Base-by-base conservation (phyloP, 2,329 filamentous ascomycete genomes). In the Monosporascus sp. region DNA sequence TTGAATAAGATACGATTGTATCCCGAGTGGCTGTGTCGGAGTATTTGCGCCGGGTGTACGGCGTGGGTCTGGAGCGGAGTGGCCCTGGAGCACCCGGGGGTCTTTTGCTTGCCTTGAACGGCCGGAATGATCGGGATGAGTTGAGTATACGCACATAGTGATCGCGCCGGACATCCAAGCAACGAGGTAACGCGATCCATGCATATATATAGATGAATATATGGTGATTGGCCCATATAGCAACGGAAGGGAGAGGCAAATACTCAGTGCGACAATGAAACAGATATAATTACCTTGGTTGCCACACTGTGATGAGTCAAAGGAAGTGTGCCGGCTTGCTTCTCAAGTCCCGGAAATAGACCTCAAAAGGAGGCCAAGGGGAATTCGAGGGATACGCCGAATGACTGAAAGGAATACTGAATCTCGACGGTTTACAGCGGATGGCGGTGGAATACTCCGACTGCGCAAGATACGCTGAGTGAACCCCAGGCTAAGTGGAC, bases 21-120 rank as follows among this genome's bases (percentile, higher is more conserved):
- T 35, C 9, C 31, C 31, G 11, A 35, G 11, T 35, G 14, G 4
- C 31, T 35, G 31, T 14, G 31, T 14, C 17, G 37, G 37, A 39
- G 17, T 18, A 7, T 35, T 43, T 43, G 39, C 39, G 20, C 39
- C 39, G 39, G 39, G 18, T 15, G 39, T 43, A 18, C 31, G 37
- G 35, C 53, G 53, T 58, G 54, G 57, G 55, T 49, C 54, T 50
- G 47, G 48, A 49, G 48, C 50, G 50, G 44, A 43, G 18, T 43
- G 39, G 39, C 9, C 18, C 39, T 43, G 25, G 35, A 18, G 43
- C 11, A 8, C n/a, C 47, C 22, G 18, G 44, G 44, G 31, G 7
- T 36, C 35, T 48, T 18, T 27, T 51, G 44, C 14, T 51, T 44
- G 50, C 31, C 15, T 43, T 39, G 36, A 48, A 38, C 48, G 15